A percentile compares a stretch with the other conserved stretches of the same genome.
These are phyloP conservation scores for Acer negundo DNA, from an alignment of 345 rosid species.

Conservation along the genomic window DNA sequence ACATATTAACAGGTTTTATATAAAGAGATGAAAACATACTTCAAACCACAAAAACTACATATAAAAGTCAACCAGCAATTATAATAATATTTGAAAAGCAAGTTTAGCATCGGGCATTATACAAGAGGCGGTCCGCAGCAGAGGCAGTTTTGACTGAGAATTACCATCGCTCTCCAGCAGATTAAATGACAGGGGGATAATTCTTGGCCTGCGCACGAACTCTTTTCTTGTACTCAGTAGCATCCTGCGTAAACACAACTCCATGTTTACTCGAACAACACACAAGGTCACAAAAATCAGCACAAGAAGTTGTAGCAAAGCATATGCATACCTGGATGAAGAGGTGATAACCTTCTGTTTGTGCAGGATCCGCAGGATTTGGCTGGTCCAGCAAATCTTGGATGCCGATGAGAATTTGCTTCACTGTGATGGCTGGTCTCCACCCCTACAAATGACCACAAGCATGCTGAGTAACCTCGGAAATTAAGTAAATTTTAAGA, in stretches of 20 bases:
- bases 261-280: background rate
- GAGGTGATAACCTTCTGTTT: constrained; percentile 89
- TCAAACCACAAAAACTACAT: no score
- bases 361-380: constrained; percentile 88
- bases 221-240: constrained; percentile 79
- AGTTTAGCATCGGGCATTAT: no score
- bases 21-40: no score
- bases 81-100: no score
- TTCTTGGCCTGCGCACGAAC: constrained; percentile 88
- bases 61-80: no score
- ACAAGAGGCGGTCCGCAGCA: no score
- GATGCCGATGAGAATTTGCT: constrained; percentile 89
- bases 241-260: constrained; percentile 52
- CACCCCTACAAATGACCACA: constrained; percentile 55
- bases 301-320: background rate
- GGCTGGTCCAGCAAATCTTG: constrained; percentile 91
- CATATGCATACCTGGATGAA: constrained; percentile 67
- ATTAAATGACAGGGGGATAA: constrained; percentile 65
- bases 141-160: no score
- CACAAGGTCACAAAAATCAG: no score
- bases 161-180: constrained; percentile 4
- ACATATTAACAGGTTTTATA: no score
- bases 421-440: constrained; percentile 93
- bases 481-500: background rate
- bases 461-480: background rate